A percentile compares a stretch with the other conserved stretches of the same genome.
These are phyloP conservation scores for Dentipellis fragilis DNA, from an alignment of 768 basidiomycete genomes.

Conservation along the genomic window DNA sequence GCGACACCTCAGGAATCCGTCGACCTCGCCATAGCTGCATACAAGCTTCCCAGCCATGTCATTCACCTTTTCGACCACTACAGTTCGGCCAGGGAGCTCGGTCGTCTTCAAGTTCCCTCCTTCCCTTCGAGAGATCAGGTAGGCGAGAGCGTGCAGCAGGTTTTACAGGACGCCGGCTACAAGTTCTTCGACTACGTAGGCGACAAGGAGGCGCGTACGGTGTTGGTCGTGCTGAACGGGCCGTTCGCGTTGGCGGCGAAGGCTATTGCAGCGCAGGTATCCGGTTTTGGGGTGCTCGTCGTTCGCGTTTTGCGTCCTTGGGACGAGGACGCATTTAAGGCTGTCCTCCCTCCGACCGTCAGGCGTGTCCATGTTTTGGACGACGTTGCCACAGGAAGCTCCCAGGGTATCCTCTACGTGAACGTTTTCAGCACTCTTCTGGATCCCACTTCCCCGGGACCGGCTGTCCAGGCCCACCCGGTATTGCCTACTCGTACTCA, in stretches of 20 bases:
- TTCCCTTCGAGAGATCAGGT: slow-evolving; percentile 22
- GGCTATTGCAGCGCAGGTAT: slow-evolving; percentile 30
- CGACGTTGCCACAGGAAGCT: slow-evolving; percentile 55
- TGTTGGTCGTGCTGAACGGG: slow-evolving; percentile 67
- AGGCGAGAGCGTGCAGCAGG: slow-evolving; percentile 31
- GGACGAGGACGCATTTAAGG: slow-evolving; percentile 55
- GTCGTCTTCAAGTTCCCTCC: slow-evolving; percentile 38
- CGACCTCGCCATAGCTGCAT: slow-evolving; percentile 70
- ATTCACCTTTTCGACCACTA: slow-evolving; percentile 90
- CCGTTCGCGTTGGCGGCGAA: slow-evolving; percentile 60
- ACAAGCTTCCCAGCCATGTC: slow-evolving; percentile 61
- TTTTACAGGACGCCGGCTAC: slow-evolving; percentile 51
- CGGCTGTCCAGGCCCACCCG: slow-evolving; percentile 43
- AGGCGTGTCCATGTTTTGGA: slow-evolving; percentile 63
- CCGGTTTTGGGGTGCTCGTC: slow-evolving; percentile 54
- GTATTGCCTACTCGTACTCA: slow-evolving; percentile 48
- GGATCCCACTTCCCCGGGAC: slow-evolving; percentile 23
- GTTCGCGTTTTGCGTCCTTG: slow-evolving; percentile 82
- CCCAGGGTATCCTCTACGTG: slow-evolving; percentile 58
- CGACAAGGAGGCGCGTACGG: slow-evolving; percentile 47
- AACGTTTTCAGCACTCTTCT: slow-evolving; percentile 60
- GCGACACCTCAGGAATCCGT: slow-evolving; percentile 76
- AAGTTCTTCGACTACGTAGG: slow-evolving; percentile 72
- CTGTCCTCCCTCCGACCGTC: slow-evolving; percentile 47
- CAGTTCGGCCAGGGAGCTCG: slow-evolving; percentile 65